A percentile compares a stretch with the other conserved stretches of the same genome.
These are phyloP conservation scores for Ramaria sp. DNA, from an alignment of 768 basidiomycete species.

Conservation along the genomic window DNA sequence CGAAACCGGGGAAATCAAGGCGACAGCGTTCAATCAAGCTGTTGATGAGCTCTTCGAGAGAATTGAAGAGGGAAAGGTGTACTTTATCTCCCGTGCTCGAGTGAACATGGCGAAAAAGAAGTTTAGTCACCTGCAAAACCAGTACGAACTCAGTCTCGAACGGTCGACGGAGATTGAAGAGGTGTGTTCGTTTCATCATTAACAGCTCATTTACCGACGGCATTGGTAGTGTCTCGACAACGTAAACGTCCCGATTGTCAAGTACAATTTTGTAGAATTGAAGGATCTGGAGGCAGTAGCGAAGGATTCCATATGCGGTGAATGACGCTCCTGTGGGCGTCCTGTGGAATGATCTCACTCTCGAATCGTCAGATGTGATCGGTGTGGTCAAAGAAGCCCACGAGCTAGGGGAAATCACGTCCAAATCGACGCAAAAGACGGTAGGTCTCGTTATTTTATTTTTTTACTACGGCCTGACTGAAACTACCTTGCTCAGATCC, in stretches of 20 bases:
- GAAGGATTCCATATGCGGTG: slow-evolving; percentile 82
- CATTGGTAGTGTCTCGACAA: slow-evolving; percentile 66
- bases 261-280: slow-evolving; percentile 72
- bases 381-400: slow-evolving; percentile 74
- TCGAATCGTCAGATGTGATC: slow-evolving; percentile 57
- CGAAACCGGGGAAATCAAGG: slow-evolving; percentile 85
- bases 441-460: slow-evolving; percentile 28
- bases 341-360: not conserved
- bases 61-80: slow-evolving; percentile 86
- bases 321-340: slow-evolving; percentile 13
- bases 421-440: slow-evolving; percentile 61
- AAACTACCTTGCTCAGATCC: slow-evolving; percentile 37
- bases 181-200: slow-evolving; percentile 27
- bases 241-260: slow-evolving; percentile 64
- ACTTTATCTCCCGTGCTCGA: slow-evolving; percentile 80
- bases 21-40: slow-evolving; percentile 79
- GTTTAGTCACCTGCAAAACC: slow-evolving; percentile 80
- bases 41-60: slow-evolving; percentile 79
- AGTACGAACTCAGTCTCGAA: slow-evolving; percentile 89
- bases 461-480: not conserved
- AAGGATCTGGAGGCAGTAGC: slow-evolving; percentile 45
- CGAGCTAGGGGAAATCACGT: slow-evolving; percentile 56
- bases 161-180: slow-evolving; percentile 77
- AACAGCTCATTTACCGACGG: not conserved
- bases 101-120: slow-evolving; percentile 97